Conservation (phyloP, 257 asterid species). For the Mentha longifolia region DNA sequence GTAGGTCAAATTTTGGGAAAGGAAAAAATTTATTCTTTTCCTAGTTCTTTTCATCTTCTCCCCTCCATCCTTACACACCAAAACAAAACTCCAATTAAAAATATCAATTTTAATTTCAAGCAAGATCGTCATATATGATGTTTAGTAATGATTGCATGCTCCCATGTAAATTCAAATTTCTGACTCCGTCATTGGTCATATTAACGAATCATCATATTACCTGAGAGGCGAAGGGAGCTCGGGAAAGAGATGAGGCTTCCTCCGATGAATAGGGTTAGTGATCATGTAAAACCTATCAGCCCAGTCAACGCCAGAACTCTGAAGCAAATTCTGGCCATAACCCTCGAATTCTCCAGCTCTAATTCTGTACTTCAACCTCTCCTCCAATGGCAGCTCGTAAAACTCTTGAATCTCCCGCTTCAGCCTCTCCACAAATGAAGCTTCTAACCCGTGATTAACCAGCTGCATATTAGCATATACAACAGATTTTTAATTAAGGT, state of each 20-base stretch:
- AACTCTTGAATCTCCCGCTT: conserved; percentile 58
- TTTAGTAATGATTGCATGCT: too few species aligned
- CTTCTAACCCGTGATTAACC: conserved; percentile 62
- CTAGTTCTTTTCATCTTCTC: too few species aligned
- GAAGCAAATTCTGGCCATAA: conserved; percentile 47
- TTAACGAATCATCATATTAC: background rate
- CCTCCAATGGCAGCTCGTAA: conserved; percentile 63
- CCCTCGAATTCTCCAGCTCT: conserved; percentile 65
- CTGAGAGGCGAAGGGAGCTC: conserved; percentile 61
- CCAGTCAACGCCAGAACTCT: conserved; percentile 54
- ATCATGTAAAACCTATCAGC: conserved; percentile 65
- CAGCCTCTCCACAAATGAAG: conserved; percentile 54
- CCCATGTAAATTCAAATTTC: background rate
- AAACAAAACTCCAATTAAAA: too few species aligned
- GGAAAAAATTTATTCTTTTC: too few species aligned
- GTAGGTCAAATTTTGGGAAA: too few species aligned
- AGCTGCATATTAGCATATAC: conserved; percentile 43
- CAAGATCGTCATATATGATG: background rate
- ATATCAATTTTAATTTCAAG: background rate
- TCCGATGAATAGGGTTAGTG: conserved; percentile 47
- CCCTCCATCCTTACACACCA: too few species aligned
- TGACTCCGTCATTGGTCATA: background rate
- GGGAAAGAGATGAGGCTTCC: conserved; percentile 66
- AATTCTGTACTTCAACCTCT: conserved; percentile 45
- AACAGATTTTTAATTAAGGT: background rate